Conservation (phyloP, 1,139 yeast species). For the Insectozyma bohioensis region DNA sequence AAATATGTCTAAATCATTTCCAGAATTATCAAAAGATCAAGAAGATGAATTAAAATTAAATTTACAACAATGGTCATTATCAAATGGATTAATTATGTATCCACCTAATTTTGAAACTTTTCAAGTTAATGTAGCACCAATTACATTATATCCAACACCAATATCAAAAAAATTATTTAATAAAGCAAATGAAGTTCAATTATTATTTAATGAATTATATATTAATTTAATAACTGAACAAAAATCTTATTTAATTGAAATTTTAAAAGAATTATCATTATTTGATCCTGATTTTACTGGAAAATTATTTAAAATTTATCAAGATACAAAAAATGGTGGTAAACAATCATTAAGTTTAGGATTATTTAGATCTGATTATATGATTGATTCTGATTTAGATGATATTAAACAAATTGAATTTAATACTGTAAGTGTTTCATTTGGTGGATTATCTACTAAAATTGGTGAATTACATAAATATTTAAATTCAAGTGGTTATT, state of each 20-base stretch:
- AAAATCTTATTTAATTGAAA: slow-evolving; percentile 58
- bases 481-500: slow-evolving; percentile 56
- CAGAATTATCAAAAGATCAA: slow-evolving; percentile 28
- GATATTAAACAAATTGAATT: slow-evolving; percentile 90
- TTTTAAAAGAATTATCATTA: slow-evolving; percentile 53
- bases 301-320: slow-evolving; percentile 61
- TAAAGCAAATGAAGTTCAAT: slow-evolving; percentile 68
- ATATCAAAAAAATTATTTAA: slow-evolving; percentile 68
- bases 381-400: slow-evolving; percentile 53
- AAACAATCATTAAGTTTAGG: slow-evolving; percentile 76
- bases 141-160: slow-evolving; percentile 89
- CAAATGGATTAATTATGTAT: slow-evolving; percentile 78
- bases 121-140: slow-evolving; percentile 72
- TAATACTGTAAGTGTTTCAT: slow-evolving; percentile 93
- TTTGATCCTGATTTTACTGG: slow-evolving; percentile 83
- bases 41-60: slow-evolving; percentile 36
- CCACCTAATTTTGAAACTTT: slow-evolving; percentile 53
- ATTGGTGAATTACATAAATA: slow-evolving; percentile 75
- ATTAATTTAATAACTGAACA: slow-evolving; percentile 56
- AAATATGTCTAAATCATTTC: slow-evolving; percentile 26
- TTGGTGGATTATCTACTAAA: slow-evolving; percentile 84
- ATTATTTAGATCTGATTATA: slow-evolving; percentile 85
- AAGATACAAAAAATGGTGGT: slow-evolving; percentile 37
- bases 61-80: slow-evolving; percentile 72
- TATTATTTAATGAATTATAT: slow-evolving; percentile 70